A percentile compares a stretch with the other conserved stretches of the same genome.
Conservation (phyloP, 1,284 basidiomycete genomes). For the Golubevia sp. region DNA sequence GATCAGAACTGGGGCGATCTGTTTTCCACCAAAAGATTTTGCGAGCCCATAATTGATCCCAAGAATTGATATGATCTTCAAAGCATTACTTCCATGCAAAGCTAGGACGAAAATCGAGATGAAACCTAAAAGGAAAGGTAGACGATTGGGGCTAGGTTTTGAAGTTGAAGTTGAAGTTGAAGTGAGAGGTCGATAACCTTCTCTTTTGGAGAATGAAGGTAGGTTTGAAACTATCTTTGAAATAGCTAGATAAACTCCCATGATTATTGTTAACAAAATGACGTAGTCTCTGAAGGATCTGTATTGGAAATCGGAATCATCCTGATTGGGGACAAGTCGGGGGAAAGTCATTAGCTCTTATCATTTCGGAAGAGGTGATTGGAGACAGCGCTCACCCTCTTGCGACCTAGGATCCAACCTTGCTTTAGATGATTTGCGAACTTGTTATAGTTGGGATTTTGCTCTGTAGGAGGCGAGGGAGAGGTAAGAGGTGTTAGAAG, state of each 20-base stretch:
- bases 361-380: too few species aligned
- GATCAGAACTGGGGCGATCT: slow-evolving; percentile 66
- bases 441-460: slow-evolving; percentile 72
- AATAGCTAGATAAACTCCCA: slow-evolving; percentile 39
- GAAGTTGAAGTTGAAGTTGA: not conserved
- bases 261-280: slow-evolving; percentile 44
- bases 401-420: slow-evolving; percentile 66
- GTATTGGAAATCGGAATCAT: slow-evolving; percentile 64
- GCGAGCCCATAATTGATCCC: slow-evolving; percentile 73
- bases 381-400: slow-evolving; percentile 59
- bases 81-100: slow-evolving; percentile 81
- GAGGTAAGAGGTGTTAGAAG: too few species aligned
- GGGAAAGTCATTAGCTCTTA: not conserved
- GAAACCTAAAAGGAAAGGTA: slow-evolving; percentile 65
- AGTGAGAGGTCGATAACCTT: not conserved
- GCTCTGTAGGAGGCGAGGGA: not conserved
- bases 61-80: slow-evolving; percentile 80
- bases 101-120: slow-evolving; percentile 74
- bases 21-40: slow-evolving; percentile 16
- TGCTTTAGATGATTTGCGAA: slow-evolving; percentile 70
- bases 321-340: slow-evolving; percentile 22
- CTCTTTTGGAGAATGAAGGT: not conserved
- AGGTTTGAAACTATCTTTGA: slow-evolving; percentile 23
- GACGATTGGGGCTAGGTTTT: not conserved
- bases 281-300: slow-evolving; percentile 60